A percentile compares a stretch with the other conserved stretches of the same genome.
These are phyloP conservation scores for Penicillium corylophilum DNA, from an alignment of 2,329 filamentous ascomycete species.

Conservation along the genomic window DNA sequence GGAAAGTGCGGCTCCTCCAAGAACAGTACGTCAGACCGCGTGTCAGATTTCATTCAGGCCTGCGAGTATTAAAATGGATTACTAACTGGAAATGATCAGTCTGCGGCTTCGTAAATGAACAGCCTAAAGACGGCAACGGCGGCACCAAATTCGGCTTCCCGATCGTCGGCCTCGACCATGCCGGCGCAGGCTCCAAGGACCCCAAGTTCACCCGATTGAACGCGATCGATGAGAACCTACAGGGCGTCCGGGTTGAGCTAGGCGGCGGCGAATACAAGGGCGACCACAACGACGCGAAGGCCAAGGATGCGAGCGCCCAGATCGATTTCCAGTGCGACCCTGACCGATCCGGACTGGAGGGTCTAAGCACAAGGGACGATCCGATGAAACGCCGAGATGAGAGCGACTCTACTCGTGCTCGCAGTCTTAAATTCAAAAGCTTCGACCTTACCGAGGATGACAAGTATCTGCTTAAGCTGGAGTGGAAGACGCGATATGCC, in stretches of 20 bases:
- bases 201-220: slow-evolving; percentile 66
- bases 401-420: slow-evolving; percentile 32
- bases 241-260: slow-evolving; percentile 71
- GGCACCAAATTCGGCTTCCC: slow-evolving; percentile 61
- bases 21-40: slow-evolving; percentile 31
- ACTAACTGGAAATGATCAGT: slow-evolving; percentile 48
- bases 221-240: slow-evolving; percentile 63
- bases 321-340: slow-evolving; percentile 83
- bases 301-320: slow-evolving; percentile 62
- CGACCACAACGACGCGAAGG: slow-evolving; percentile 52
- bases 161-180: slow-evolving; percentile 69
- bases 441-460: slow-evolving; percentile 63
- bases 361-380: slow-evolving; percentile 27
- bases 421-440: slow-evolving; percentile 72
- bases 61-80: neutral
- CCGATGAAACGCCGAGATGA: slow-evolving; percentile 25
- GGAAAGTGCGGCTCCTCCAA: slow-evolving; percentile 35
- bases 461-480: slow-evolving; percentile 66
- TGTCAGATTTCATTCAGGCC: neutral
- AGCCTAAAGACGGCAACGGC: slow-evolving; percentile 50
- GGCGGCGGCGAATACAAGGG: slow-evolving; percentile 58
- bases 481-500: slow-evolving; percentile 85
- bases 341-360: slow-evolving; percentile 70
- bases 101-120: slow-evolving; percentile 68
- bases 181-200: slow-evolving; percentile 52